These are phyloP conservation scores for Saturnispora gosingensis DNA, from an alignment of 805 yeast genomes.

Conservation along the genomic window DNA sequence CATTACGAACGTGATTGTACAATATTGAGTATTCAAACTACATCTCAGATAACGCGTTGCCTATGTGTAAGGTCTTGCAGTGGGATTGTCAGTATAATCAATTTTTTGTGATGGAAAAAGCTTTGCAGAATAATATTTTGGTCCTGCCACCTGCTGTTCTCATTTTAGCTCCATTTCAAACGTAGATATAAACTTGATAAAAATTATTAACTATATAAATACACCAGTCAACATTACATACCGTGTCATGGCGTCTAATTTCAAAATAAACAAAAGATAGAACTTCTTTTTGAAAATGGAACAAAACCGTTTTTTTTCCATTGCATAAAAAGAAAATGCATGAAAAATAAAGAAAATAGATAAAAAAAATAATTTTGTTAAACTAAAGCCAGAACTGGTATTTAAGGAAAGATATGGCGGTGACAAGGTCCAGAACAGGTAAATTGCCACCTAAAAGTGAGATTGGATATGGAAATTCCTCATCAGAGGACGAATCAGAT, in stretches of 20 bases:
- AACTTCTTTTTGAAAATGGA: not conserved
- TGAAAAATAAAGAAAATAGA: not conserved
- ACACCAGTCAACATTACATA: not conserved
- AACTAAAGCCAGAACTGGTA: not conserved
- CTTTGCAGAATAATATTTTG: no score
- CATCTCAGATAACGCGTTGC: not conserved
- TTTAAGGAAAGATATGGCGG: not conserved
- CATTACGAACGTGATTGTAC: not conserved
- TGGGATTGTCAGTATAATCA: not conserved
- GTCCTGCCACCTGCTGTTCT: no score
- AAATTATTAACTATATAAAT: no score
- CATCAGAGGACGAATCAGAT: slow-evolving; percentile 3
- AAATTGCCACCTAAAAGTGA: not conserved
- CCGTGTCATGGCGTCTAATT: not conserved
- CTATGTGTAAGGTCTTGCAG: not conserved
- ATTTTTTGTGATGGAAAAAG: no score
- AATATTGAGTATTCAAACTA: not conserved
- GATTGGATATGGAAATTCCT: not conserved
- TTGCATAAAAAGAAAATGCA: not conserved
- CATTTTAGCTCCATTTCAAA: no score
- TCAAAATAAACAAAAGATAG: not conserved
- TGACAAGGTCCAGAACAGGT: slow-evolving; percentile 1
- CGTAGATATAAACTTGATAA: no score
- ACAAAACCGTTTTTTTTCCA: not conserved
- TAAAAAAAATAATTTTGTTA: not conserved